Evolutionary conservation across 371 early-diverging fungal species (phyloP), one percentile per base, ranked within the genome.

Genomic region (Nematocida minor): DNA sequence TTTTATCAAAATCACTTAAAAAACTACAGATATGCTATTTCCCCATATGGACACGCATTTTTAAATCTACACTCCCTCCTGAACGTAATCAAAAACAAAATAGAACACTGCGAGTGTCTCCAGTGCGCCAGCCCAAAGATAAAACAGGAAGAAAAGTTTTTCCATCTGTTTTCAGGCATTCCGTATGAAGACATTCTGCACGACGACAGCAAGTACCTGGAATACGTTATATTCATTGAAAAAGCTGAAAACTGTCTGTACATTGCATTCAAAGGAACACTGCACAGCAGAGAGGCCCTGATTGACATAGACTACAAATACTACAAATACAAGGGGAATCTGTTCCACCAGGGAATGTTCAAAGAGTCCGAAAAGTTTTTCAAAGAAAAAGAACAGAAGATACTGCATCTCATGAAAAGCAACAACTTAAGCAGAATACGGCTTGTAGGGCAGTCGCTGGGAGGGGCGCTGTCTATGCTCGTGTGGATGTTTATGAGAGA

Each of bases 391-490:
- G 48, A 60, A 49, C 38, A 54, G 14, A 60, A 41, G 2, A 36
- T 85, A 22, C 22, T 22, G 20, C 14, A 69, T 4, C 41, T 63
- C 2, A 53, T 80, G 48, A 32, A 70, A 41, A 64, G 14, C 34
- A 14, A 79, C 34, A 42, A 63, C 3, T 4, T 64, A 31, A 70
- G 57, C 7, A 64, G 67, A 41, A 79, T 85, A 44, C 34, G 82
- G 29, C 60, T 86, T 20, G 85, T 85, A 22, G 87, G 87, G 1
- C 87, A 87, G 67, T 85, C 85, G 2, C 48, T 87, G 1, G 87
- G 87, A n/a, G 87, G 85, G 4, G 83, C 84, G 14, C 55, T 87
- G 22, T 83, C 87, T 4, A 67, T 63, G n/a, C 68, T 86, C 18
- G 60, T 82, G 4, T 80, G 69, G 4, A 66, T 67, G 11, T 67